Evolutionary conservation across 441 rosid species (phyloP), one percentile per base, ranked within the genome.

Genomic region (Capsella rubella): DNA sequence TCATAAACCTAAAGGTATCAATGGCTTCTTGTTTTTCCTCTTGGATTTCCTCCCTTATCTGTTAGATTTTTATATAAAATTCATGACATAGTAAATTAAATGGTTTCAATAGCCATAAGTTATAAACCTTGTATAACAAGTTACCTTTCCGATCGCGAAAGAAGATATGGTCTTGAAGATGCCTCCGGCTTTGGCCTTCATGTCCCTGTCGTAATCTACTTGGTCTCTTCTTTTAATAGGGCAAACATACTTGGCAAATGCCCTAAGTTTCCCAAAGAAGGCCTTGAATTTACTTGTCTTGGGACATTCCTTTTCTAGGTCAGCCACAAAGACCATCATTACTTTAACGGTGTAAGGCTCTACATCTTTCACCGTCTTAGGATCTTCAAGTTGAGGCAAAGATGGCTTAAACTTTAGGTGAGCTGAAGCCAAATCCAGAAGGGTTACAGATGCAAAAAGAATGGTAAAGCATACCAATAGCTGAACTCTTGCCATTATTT

Each of bases 261-360:
- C 79, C 7, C 75, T 69, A 3, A 76, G 67, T 56, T 31, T 69
- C 11, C 70, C 75, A 43, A 76, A 63, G 59, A 63, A 69, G 6
- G 10, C 3, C 21, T 63, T 69, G 40, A 76, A 70, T 6, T 55
- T 63, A 16, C 3, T 63, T 18, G 71, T 69, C 27, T 76, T 70
- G 0, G 79, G 75, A 29, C 79, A 76, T 64, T 76, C 40, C 42
- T 76, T 64, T 61, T 76, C 79, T 1, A 76, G 79, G 9, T 76
- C 60, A 0, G 51, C 13, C 25, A 76, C 79, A 55, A 55, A 76
- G 10, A 69, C 58, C 75, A 40, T 76, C 25, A 76, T 75, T 62
- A 70, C 75, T 47, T 76, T 47, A 55, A 76, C 61, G 2, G 71
- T 69, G 71, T 76, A 76, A 40, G 49, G 40, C 27, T 69, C 79